phyloP scores from a whole-genome alignment of 1,284 basidiomycete genomes.

The Ceratobasidium sp. region DNA sequence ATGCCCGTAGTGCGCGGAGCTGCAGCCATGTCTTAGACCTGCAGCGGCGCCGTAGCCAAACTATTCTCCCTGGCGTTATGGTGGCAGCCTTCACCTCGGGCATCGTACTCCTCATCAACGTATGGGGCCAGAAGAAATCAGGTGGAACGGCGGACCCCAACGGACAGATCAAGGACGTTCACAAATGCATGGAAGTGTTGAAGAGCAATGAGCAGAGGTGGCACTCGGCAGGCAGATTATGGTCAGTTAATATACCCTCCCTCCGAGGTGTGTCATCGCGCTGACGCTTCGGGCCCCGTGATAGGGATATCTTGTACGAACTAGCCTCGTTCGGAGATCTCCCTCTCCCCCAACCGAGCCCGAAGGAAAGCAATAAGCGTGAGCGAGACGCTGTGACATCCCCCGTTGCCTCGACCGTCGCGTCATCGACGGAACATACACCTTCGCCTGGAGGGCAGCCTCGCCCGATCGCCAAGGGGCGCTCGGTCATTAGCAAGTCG shows the following conservation, averaged over 20 bases:
- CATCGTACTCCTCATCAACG: conserved; percentile 30
- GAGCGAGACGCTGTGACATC: conserved; percentile 67
- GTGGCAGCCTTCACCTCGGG: too few species aligned
- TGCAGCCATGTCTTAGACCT: conserved; percentile 56
- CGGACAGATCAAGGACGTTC: conserved; percentile 34
- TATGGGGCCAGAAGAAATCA: conserved; percentile 43
- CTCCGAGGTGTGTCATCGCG: not conserved
- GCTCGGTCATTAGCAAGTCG: conserved; percentile 24
- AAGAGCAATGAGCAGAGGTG: conserved; percentile 17
- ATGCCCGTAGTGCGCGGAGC: conserved; percentile 66
- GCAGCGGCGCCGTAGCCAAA: not conserved
- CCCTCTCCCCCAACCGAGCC: conserved; percentile 57
- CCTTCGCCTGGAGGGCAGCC: conserved; percentile 25
- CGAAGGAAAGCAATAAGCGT: conserved; percentile 66
- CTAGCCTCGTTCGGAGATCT: conserved; percentile 35
- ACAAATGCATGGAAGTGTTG: conserved; percentile 42
- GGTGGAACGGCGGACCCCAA: conserved; percentile 29
- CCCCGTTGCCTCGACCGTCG: conserved; percentile 9
- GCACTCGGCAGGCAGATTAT: conserved; percentile 25
- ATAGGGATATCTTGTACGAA: conserved; percentile 37
- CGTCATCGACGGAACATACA: conserved; percentile 30
- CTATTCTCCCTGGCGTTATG: conserved; percentile 13
- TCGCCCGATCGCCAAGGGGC: conserved; percentile 38
- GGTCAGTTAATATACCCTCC: conserved; percentile 17
- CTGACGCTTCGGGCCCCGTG: not conserved